A percentile compares a stretch with the other conserved stretches of the same genome.
Conservation (phyloP, 257 asterid species). For the Cinchona pubescens region DNA sequence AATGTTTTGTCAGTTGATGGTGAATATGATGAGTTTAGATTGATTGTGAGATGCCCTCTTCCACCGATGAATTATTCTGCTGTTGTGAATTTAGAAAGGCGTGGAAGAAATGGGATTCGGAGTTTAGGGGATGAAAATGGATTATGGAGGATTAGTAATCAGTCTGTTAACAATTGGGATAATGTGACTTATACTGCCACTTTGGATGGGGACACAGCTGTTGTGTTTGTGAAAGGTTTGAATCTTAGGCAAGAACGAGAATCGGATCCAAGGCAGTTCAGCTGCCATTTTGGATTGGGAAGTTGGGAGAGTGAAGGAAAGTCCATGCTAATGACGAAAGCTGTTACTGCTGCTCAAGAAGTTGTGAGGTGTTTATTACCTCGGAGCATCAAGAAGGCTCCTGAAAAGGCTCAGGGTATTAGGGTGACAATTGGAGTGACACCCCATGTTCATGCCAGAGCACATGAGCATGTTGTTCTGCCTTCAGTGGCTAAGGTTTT, state of each 20-base stretch:
- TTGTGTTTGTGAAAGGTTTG: conserved; percentile 90
- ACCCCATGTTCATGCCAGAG: conserved; percentile 26
- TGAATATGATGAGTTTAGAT: conserved; percentile 64
- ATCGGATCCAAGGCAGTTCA: conserved; percentile 63
- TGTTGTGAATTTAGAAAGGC: conserved; percentile 38
- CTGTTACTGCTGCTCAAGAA: conserved; percentile 88
- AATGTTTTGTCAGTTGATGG: conserved; percentile 59
- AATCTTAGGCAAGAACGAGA: conserved; percentile 64
- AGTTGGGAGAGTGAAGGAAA: conserved; percentile 27
- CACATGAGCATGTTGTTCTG: conserved; percentile 33
- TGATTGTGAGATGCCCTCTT: conserved; percentile 68
- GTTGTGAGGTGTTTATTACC: conserved; percentile 82
- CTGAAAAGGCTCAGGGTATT: conserved; percentile 45
- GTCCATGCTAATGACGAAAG: conserved; percentile 47
- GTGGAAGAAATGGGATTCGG: conserved; percentile 25
- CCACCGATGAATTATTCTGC: conserved; percentile 56
- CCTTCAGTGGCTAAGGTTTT: conserved; percentile 82
- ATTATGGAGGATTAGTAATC: conserved; percentile 26
- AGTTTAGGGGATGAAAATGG: conserved; percentile 15
- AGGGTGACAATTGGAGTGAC: conserved; percentile 58
- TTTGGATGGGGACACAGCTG: conserved; percentile 60
- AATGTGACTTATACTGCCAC: conserved; percentile 64
- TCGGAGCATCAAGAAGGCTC: conserved; percentile 34
- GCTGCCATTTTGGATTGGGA: conserved; percentile 72
- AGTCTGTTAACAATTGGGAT: conserved; percentile 58